Base-by-base conservation (phyloP, 2,329 filamentous ascomycete species). In the Colletotrichum kahawae region DNA sequence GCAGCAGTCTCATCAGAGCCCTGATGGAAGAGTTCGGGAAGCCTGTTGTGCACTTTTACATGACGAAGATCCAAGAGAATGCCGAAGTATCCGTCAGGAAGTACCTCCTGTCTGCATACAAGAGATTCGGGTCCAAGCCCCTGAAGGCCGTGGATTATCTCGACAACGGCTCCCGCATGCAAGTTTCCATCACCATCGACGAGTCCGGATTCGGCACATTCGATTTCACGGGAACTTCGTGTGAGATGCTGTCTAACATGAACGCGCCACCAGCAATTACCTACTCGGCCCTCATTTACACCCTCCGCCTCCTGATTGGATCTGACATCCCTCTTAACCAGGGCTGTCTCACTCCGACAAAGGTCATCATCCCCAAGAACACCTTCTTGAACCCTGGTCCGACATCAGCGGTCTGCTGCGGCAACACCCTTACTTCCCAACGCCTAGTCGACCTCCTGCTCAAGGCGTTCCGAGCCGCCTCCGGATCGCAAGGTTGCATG, bases 141-240 rank as follows among this genome's bases (percentile, higher is more conserved):
- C 88, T 97, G 1, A 89, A 91, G 8, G 94, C 95, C 0, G 88
- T 93, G 2, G 95, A 98, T 80, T 95, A 93, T 85, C 97, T 97
- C 94, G 95, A 97, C 79, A 95, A 97, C 79, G 95, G 95, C 29
- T 94, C 91, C 12, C 94, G 94, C 0, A 96, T 97, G 79, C 88
- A 90, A 63, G 88, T 97, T 7, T 93, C 92, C 76, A 89, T 97
- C 13, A 93, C 91, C 2, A 97, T 97, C 77, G 91, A 96, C 79
- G 90, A 90, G 0, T 88, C 92, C 56, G 95, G 94, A 14, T 93
- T 94, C 76, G 95, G 95, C 0, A 85, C 93, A 0, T 97, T 97
- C 80, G 82, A 83, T 69, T 83, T 82, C 7, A 79, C 78, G 0
- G 82, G 82, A 5, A 82, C 82, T 1, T 81, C 80, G 0, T 76